Evolutionary conservation across 2,329 filamentous ascomycete genomes (phyloP), one percentile per base, ranked within the genome.

Genomic region (Xylaria sp.): DNA sequence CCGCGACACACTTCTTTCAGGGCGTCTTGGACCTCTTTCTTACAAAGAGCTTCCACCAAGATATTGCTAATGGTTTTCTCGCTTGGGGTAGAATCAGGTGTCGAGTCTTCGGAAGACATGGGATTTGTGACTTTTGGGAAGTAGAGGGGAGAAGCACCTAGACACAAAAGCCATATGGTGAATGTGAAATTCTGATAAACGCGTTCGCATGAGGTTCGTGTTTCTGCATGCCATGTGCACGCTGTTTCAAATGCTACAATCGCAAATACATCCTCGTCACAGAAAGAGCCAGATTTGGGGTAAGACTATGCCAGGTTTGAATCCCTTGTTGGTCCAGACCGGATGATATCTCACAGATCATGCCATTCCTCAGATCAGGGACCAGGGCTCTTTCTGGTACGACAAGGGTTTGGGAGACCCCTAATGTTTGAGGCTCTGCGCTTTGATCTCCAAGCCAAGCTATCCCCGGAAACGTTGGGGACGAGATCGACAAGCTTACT

Each of bases 381-480:
- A 60, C 62, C 25, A 40, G 57, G 58, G 49, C 37, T 33, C 50
- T 31, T 31, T 65, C 62, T 66, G 60, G 64, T 62, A 46, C 68
- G 65, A 51, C 67, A 67, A 65, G 71, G 70, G 56, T 70, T 52
- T 57, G 47, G 17, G 61, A 67, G 63, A 66, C 66, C 67, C 63
- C 54, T 69, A 47, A 59, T 60, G 68, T 72, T 67, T 72, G 70
- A 69, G 69, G 68, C 70, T 72, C 68, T 61, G 65, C 70, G 71
- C 71, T 72, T 71, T 71, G 70, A 70, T 70, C 63, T 57, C 42
- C 46, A 57, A 63, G 63, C 66, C 54, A 63, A 58, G 56, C 42
- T 54, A 31, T 55, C 6, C 6, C 4, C 9, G 14, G 14, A 47
- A 53, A 60, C 38, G 21, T 33, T 55, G 46, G 59, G 31, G 46